A percentile compares a stretch with the other conserved stretches of the same genome.
These are phyloP conservation scores for Ogataea thermomethanolica DNA, from an alignment of 805 yeast species.

Conservation along the genomic window DNA sequence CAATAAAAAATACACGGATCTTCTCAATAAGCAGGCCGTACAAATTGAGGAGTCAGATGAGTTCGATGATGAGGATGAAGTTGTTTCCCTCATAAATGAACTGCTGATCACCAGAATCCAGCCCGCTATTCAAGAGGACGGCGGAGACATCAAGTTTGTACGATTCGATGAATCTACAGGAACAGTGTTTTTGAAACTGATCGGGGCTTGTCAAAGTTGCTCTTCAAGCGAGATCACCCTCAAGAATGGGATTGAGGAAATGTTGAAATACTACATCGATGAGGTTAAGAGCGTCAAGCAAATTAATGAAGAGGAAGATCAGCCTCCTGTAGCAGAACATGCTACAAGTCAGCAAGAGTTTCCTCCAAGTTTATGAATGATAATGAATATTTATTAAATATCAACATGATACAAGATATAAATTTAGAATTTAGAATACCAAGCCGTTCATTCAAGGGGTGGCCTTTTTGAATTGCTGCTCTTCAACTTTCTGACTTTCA, in stretches of 20 bases:
- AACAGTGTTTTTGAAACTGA: conserved; percentile 79
- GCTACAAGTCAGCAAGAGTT: conserved; percentile 23
- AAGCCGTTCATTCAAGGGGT: too few species aligned
- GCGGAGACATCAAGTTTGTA: conserved; percentile 91
- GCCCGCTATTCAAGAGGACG: conserved; percentile 98
- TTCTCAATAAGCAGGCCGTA: conserved; percentile 34
- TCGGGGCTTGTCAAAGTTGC: conserved; percentile 96
- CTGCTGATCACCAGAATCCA: conserved; percentile 90
- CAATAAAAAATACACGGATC: conserved; percentile 33
- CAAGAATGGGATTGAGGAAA: conserved; percentile 94
- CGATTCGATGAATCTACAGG: conserved; percentile 86
- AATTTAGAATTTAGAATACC: neutral
- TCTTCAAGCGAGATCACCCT: conserved; percentile 87
- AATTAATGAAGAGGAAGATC: conserved; percentile 74
- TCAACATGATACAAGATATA: conserved; percentile 1
- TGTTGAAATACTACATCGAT: conserved; percentile 95
- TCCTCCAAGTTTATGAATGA: conserved; percentile 34
- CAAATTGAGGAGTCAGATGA: conserved; percentile 39
- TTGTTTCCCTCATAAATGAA: conserved; percentile 86
- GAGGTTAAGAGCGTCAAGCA: conserved; percentile 89
- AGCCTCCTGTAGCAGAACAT: neutral
- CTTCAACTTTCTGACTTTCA: conserved; percentile 1
- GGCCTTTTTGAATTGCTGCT: neutral
- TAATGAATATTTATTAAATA: conserved; percentile 9
- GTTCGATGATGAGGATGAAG: conserved; percentile 70